Evolutionary conservation across 73 alveolate genomes (phyloP).

Genomic region (Paramecium tetraurelia): DNA sequence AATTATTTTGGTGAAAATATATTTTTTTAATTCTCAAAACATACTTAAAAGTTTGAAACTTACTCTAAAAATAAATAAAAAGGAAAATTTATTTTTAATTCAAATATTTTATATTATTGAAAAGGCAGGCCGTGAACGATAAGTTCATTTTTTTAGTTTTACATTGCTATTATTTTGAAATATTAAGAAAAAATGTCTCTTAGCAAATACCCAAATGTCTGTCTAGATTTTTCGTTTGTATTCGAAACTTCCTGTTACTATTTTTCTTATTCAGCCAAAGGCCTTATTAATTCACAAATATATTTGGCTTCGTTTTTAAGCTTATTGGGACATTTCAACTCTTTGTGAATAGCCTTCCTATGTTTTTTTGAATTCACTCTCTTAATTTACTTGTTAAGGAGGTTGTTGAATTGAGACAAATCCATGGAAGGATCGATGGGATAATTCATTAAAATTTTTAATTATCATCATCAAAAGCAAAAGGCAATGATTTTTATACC

Average conservation of each 20-base stretch:
- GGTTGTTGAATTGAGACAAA: not conserved
- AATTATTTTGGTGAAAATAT: not conserved
- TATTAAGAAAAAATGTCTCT: not conserved
- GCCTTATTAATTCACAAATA: not conserved
- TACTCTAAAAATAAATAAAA: not conserved
- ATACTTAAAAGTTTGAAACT: not conserved
- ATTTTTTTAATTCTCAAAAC: not conserved
- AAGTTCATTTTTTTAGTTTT: not conserved
- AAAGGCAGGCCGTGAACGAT: not conserved
- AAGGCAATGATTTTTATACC: not conserved
- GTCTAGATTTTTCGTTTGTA: not conserved
- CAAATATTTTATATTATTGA: not conserved
- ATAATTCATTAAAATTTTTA: not conserved
- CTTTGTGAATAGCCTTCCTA: not conserved
- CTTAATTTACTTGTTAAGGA: not conserved
- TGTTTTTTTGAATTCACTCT: not conserved
- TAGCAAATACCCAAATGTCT: not conserved
- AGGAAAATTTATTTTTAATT: not conserved
- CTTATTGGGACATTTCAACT: not conserved
- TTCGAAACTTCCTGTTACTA: not conserved
- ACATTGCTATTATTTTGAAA: not conserved
- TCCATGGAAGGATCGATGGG: not conserved
- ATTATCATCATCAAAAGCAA: not conserved
- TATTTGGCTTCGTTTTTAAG: not conserved
- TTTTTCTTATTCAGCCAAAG: not conserved